phyloP scores from a whole-genome alignment of 228 moss, liverwort and hornwort genomes.

The Sphagnum magellanicum region DNA sequence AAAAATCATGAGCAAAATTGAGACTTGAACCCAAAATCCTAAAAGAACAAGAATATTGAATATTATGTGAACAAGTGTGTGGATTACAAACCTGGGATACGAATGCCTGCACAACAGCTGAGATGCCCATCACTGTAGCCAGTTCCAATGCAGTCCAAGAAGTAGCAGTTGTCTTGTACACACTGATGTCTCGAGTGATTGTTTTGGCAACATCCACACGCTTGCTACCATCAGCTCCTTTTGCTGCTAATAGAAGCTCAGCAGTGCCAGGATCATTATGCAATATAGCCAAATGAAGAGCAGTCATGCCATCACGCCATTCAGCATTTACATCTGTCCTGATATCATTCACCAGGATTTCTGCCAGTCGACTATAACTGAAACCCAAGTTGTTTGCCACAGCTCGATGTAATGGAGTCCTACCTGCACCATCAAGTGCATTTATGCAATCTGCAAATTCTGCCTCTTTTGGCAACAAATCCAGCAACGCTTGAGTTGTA shows the following conservation, averaged over 20 bases:
- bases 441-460: conserved; percentile 18
- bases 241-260: neutral
- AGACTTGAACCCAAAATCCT: no score
- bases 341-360: conserved; percentile 9
- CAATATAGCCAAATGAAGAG: neutral
- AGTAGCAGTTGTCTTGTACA: no score
- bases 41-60: no score
- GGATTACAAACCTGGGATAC: no score
- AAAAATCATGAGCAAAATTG: no score
- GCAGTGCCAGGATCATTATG: neutral
- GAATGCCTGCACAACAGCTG: no score
- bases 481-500: conserved; percentile 4
- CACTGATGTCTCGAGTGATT: neutral
- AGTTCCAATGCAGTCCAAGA: no score
- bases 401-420: conserved; percentile 22
- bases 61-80: no score
- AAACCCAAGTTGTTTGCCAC: conserved; percentile 2
- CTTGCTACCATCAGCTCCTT: neutral
- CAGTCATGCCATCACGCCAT: neutral
- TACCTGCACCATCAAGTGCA: conserved; percentile 17
- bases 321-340: conserved; percentile 20
- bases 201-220: neutral
- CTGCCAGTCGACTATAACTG: no score
- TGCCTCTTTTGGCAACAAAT: neutral
- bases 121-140: no score